Evolutionary conservation across 2,329 filamentous ascomycete genomes (phyloP), one percentile per base, ranked within the genome.

Genomic region (Colletotrichum costaricense): DNA sequence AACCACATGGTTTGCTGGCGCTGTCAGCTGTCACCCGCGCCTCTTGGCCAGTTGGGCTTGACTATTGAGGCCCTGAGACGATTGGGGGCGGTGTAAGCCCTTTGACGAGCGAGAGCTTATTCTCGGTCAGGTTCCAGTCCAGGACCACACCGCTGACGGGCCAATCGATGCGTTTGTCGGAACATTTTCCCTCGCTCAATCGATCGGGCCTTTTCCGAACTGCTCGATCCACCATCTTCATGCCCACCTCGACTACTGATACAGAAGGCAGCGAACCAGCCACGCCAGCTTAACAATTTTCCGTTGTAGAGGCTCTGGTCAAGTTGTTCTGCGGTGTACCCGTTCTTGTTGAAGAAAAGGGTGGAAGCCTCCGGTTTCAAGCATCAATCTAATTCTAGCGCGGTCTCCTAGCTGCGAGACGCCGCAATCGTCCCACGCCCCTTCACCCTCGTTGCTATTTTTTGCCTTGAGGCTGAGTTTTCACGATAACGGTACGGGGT

Each of bases 151-250:
- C 7, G 42, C 19, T 24, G 26, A 26, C 46, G 28, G 62, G 35
- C 70, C 70, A 73, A 73, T 73, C 28, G 57, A 38, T 14, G 60
- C 33, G 26, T 38, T 3, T 66, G 26, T 69, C 59, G 70, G 67
- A 73, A 70, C 26, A 60, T 70, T 73, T 65, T 35, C 33, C 33
- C 56, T 73, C 70, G 70, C 70, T 73, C 67, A 73, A 73, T 57
- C 60, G 60, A 73, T 73, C 70, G 70, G 70, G 16, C 70, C 56
- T 73, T 73, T 38, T 73, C 70, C 60, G 67, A 70, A 56, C 38
- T 26, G 49, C 59, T 52, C 28, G 59, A 3, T 42, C 70, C 66
- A 70, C 70, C 24, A 46, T 56, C 30, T 65, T 73, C 60, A 42
- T 65, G 67, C 70, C 67, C 35, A 30, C 56, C 49, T 60, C 46